Conservation (phyloP, 2,329 filamentous ascomycete genomes). For the Furcasterigmium sp. region DNA sequence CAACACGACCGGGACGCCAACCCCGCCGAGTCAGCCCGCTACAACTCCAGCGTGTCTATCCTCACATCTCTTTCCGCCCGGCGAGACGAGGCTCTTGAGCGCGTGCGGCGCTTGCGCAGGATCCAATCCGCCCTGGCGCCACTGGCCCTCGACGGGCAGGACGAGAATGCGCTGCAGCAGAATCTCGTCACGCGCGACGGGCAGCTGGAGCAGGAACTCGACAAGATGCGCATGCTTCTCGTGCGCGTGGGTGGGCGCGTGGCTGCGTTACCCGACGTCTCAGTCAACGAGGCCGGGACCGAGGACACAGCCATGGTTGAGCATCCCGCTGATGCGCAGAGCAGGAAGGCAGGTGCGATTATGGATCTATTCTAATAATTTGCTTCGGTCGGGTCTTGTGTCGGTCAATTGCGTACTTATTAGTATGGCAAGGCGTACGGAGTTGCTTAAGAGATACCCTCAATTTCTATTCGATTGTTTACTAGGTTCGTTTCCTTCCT, state of each 20-base stretch:
- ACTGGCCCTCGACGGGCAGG: slow-evolving; percentile 24
- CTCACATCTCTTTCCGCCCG: slow-evolving; percentile 45
- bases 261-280: slow-evolving; percentile 25
- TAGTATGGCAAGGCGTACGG: too few relatives aligned
- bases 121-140: slow-evolving; percentile 48
- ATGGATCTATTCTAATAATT: slow-evolving; percentile 26
- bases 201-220: slow-evolving; percentile 60
- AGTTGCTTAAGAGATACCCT: neutral
- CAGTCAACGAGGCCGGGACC: slow-evolving; percentile 13
- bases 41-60: slow-evolving; percentile 41
- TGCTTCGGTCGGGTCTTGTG: too few relatives aligned
- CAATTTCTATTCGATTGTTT: neutral
- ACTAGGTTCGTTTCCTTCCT: neutral
- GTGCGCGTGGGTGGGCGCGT: slow-evolving; percentile 53
- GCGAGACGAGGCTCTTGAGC: slow-evolving; percentile 30
- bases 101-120: slow-evolving; percentile 39
- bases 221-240: slow-evolving; percentile 60
- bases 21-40: slow-evolving; percentile 27
- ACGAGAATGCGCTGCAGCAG: slow-evolving; percentile 46
- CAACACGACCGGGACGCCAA: slow-evolving; percentile 27
- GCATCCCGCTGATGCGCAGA: slow-evolving; percentile 32
- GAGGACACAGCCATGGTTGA: slow-evolving; percentile 20
- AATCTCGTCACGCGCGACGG: slow-evolving; percentile 63
- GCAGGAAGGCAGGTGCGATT: slow-evolving; percentile 35
- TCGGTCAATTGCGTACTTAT: too few relatives aligned